These are phyloP conservation scores for Phlyctochytrium planicorne DNA, from an alignment of 192 early-diverging fungal genomes.

Conservation along the genomic window DNA sequence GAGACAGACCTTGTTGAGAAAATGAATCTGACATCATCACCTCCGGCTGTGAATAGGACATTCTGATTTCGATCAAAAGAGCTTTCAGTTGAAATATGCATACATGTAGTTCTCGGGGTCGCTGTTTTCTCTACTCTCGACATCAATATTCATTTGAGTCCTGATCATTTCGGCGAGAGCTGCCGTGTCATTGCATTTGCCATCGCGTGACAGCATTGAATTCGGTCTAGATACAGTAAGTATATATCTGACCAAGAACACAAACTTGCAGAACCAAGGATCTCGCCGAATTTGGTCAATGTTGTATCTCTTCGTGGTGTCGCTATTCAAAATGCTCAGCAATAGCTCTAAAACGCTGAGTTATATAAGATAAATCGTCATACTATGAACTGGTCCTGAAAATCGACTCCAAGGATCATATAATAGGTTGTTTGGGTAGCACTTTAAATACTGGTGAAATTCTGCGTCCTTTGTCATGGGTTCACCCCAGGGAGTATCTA, in stretches of 20 bases:
- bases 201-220: constrained; percentile 48
- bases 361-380: too few relatives aligned
- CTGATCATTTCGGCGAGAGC: constrained; percentile 55
- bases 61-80: too few relatives aligned
- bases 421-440: constrained; percentile 29
- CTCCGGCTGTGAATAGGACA: constrained; percentile 51
- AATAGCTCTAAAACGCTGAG: constrained; percentile 37
- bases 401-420: constrained; percentile 57
- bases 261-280: constrained; percentile 46
- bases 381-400: constrained; percentile 43
- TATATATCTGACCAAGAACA: neutral
- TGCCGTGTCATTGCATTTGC: constrained; percentile 54
- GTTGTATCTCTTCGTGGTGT: constrained; percentile 39
- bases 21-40: constrained; percentile 38
- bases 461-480: constrained; percentile 61
- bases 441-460: constrained; percentile 46
- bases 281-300: constrained; percentile 43
- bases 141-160: constrained; percentile 17
- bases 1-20: constrained; percentile 9
- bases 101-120: too few relatives aligned
- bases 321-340: constrained; percentile 47
- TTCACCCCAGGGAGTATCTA: constrained; percentile 70
- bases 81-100: too few relatives aligned
- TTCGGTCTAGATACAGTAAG: constrained; percentile 45
- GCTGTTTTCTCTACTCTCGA: too few relatives aligned